Base-by-base conservation (phyloP, 2,329 filamentous ascomycete genomes). In the Pseudogymnoascus sp. region DNA sequence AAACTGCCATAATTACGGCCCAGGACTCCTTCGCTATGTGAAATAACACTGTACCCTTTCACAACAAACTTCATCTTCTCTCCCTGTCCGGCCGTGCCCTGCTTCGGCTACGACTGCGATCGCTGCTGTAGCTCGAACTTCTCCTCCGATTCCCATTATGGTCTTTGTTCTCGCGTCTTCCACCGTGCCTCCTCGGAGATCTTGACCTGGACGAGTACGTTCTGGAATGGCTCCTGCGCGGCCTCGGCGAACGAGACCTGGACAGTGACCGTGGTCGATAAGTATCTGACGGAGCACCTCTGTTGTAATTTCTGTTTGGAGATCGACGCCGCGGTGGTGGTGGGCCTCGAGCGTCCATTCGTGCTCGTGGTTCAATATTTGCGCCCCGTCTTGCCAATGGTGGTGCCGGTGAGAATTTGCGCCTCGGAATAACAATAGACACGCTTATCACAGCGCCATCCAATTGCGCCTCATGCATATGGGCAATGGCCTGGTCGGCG, bases 391-490 rank as follows among this genome's bases (percentile, higher is more conserved):
- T 84, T 61, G 89, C 85, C 4, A 84, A 84, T 1, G 91, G 91
- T 14, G 93, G 93, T 53, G 89, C 86, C 16, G 86, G 86, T 6
- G 90, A 93, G 71, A 96, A 90, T 69, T 91, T 91, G 60, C 72
- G 71, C 19, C 72, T 72, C 5, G 73, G 72, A 37, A 75, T 68
- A 31, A 75, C 73, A 37, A 74, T 74, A 28, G 73, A 75, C 14
- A 75, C 73, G 61, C 71, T 74, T 63, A 75, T 73, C 4, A 71
- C 61, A 4, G 71, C 68, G 31, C 73, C 73, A 61, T 75, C 73
- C 37, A 74, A 70, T 72, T 96, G 90, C n/a, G 90, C 91, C 78
- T 99, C 95, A 75, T 99, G 95, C 95, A 99, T 98, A 74, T 96
- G 90, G 16, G 93, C 86, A 69, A 97, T 96, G 28, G 95, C 95